Conservation (phyloP, 208 protist genomes). For the Strigomonas galati region DNA sequence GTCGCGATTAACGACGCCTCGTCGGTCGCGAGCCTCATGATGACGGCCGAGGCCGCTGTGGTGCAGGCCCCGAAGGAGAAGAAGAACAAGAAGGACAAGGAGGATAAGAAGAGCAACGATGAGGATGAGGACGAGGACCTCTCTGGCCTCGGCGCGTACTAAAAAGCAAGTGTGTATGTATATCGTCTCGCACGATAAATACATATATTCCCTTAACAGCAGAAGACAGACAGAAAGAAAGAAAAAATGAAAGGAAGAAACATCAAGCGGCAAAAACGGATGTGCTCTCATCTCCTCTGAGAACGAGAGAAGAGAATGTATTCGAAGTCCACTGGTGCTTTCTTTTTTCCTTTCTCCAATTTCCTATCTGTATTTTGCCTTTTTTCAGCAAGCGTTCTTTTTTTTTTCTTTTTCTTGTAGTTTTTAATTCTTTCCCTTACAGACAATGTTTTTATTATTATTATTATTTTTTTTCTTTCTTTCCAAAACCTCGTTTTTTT, state of each 20-base stretch:
- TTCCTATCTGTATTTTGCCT: not conserved
- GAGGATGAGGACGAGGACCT: too few relatives aligned
- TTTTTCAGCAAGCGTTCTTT: not conserved
- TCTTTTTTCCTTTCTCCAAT: not conserved
- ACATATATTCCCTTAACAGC: too few relatives aligned
- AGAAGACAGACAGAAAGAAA: too few relatives aligned
- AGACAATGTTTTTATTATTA: not conserved
- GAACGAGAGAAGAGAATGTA: not conserved
- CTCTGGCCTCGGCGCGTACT: too few relatives aligned
- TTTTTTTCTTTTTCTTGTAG: not conserved
- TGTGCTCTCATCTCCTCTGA: not conserved
- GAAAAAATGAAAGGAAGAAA: too few relatives aligned
- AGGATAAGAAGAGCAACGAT: too few relatives aligned
- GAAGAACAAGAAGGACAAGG: not conserved
- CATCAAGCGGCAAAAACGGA: too few relatives aligned
- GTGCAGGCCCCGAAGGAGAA: conserved; percentile 50
- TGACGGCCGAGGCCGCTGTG: conserved; percentile 96
- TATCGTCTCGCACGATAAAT: too few relatives aligned
- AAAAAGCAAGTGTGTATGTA: too few relatives aligned
- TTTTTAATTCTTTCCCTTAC: not conserved
- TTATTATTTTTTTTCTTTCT: conserved; percentile 11
- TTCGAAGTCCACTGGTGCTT: not conserved
- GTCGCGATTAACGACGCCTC: conserved; percentile 96
- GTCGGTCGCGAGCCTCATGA: conserved; percentile 97
- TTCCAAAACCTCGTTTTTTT: conserved; percentile 4